A percentile compares a stretch with the other conserved stretches of the same genome.
phyloP scores from a whole-genome alignment of 1,284 basidiomycete species.

The Ceratobasidium sp. region DNA sequence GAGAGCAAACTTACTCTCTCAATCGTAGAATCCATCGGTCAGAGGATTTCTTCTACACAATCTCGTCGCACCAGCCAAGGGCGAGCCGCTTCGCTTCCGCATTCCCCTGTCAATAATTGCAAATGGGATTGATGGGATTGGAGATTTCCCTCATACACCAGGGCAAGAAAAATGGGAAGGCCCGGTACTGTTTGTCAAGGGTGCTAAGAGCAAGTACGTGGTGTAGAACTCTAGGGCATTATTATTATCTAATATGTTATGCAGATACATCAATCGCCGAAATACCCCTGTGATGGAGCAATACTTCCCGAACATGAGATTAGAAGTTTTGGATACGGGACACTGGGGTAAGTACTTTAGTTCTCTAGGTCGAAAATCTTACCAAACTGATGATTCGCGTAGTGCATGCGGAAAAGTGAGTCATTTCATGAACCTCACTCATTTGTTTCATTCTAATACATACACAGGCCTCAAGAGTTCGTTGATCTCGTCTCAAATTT shows the following conservation, averaged over 20 bases:
- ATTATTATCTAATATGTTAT: not conserved
- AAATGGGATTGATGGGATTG: conserved; percentile 70
- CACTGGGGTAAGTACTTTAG: conserved; percentile 70
- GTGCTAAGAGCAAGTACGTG: conserved; percentile 73
- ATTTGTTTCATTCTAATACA: not conserved
- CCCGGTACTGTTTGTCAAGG: conserved; percentile 79
- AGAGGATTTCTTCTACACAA: conserved; percentile 88
- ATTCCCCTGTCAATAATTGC: conserved; percentile 76
- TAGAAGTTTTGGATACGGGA: conserved; percentile 67
- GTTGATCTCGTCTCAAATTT: conserved; percentile 38
- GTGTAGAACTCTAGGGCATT: conserved; percentile 26
- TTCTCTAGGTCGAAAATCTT: not conserved
- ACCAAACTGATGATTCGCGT: not conserved
- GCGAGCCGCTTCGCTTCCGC: conserved; percentile 66
- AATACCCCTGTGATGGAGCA: conserved; percentile 67
- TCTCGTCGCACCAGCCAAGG: conserved; percentile 59
- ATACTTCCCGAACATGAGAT: conserved; percentile 73
- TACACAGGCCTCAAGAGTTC: conserved; percentile 28
- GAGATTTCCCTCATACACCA: conserved; percentile 75
- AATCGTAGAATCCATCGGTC: conserved; percentile 68
- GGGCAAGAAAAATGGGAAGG: conserved; percentile 70
- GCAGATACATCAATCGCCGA: conserved; percentile 74
- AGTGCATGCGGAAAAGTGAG: conserved; percentile 38
- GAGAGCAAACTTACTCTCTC: conserved; percentile 35
- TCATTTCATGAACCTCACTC: not conserved